These are phyloP conservation scores for Linanthus parryae DNA, from an alignment of 148 eudicot species.

Conservation along the genomic window DNA sequence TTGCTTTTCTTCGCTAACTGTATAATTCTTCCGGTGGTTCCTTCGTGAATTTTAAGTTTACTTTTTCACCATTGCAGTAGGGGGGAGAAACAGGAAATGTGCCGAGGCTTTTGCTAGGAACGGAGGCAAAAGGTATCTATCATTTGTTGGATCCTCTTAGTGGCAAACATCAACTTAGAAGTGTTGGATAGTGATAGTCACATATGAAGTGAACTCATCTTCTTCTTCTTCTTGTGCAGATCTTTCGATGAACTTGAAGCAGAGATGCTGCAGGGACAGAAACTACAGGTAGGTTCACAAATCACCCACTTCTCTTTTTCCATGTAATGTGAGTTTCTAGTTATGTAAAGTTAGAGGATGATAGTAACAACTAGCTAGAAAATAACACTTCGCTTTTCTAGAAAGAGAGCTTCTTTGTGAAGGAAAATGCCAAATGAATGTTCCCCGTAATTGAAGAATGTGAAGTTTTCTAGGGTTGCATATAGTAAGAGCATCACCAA, in stretches of 20 bases:
- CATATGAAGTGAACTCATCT: too few species aligned
- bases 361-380: too few species aligned
- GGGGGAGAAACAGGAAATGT: constrained; percentile 92
- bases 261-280: constrained; percentile 94
- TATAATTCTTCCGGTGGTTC: background rate
- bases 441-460: too few species aligned
- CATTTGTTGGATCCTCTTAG: background rate
- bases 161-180: background rate
- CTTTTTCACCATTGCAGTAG: constrained; percentile 43
- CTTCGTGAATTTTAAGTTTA: background rate
- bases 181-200: background rate
- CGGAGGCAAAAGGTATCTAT: constrained; percentile 64
- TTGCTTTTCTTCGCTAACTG: background rate
- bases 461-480: too few species aligned
- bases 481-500: too few species aligned
- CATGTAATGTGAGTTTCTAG: too few species aligned
- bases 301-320: too few species aligned
- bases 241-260: constrained; percentile 90
- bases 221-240: constrained; percentile 30
- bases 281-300: constrained; percentile 56
- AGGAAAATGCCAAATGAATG: too few species aligned
- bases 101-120: constrained; percentile 88
- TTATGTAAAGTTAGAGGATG: too few species aligned
- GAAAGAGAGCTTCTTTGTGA: background rate
- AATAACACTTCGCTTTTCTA: too few species aligned